Conservation (phyloP, 1,139 yeast species). For the Candida mesenterica region DNA sequence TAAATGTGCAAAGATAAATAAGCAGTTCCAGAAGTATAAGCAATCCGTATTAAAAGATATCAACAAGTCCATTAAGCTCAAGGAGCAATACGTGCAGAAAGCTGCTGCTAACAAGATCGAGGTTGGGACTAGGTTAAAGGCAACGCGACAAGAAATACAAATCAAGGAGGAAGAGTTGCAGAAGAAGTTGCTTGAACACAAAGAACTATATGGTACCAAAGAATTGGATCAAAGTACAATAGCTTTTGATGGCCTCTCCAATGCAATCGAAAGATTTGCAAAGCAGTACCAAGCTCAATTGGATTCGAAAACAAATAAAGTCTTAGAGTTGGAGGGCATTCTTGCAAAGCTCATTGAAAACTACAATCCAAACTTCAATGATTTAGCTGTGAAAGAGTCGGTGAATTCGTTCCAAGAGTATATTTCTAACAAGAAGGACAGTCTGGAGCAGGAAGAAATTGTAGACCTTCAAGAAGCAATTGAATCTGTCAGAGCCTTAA, state of each 20-base stretch:
- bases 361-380: slow-evolving; percentile 89
- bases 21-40: slow-evolving; percentile 28
- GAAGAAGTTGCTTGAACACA: slow-evolving; percentile 12
- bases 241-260: too few species aligned
- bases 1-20: slow-evolving; percentile 51
- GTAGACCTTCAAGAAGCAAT: neutral
- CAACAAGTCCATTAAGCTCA: slow-evolving; percentile 22
- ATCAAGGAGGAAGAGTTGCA: slow-evolving; percentile 24
- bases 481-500: neutral
- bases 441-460: neutral
- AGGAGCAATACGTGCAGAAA: slow-evolving; percentile 14
- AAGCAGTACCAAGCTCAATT: neutral
- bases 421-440: slow-evolving; percentile 33
- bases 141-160: slow-evolving; percentile 26
- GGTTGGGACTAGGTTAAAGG: slow-evolving; percentile 23
- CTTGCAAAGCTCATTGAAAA: slow-evolving; percentile 49
- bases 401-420: slow-evolving; percentile 61
- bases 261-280: slow-evolving; percentile 9
- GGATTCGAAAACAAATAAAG: slow-evolving; percentile 13
- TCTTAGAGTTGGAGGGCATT: slow-evolving; percentile 38
- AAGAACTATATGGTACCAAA: slow-evolving; percentile 7
- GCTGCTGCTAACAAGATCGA: slow-evolving; percentile 9
- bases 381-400: slow-evolving; percentile 78
- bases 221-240: too few species aligned
- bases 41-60: slow-evolving; percentile 16